Percentiles rank a stretch among this genome's conserved stretches.
Conservation (phyloP, 2,329 filamentous ascomycete species). For the Hawksworthiomyces lignivorus region DNA sequence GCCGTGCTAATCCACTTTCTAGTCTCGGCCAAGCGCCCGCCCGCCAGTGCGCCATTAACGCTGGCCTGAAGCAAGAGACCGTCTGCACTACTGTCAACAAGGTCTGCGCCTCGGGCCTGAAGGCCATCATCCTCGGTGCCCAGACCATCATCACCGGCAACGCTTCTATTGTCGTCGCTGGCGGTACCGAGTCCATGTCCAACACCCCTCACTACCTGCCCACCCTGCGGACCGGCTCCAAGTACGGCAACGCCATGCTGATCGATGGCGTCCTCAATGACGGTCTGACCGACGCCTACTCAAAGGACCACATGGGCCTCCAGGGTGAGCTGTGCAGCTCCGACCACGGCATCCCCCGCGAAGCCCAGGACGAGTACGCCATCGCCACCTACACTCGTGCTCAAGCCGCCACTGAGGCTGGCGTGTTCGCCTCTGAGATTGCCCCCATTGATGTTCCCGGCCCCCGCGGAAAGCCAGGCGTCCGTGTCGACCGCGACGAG, state of each 20-base stretch:
- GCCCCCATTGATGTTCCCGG: conserved; percentile 80
- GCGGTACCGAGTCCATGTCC: conserved; percentile 97
- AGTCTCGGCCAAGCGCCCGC: conserved; percentile 95
- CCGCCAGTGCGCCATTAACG: conserved; percentile 84
- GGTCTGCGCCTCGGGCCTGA: conserved; percentile 92
- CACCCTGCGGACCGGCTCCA: conserved; percentile 75
- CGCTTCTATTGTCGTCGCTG: conserved; percentile 85
- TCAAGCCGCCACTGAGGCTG: conserved; percentile 73
- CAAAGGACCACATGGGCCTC: conserved; percentile 93
- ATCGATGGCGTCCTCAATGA: conserved; percentile 92
- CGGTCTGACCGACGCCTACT: conserved; percentile 86
- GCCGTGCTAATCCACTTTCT: neutral
- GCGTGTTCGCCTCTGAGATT: conserved; percentile 79
- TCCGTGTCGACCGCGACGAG: conserved; percentile 78
- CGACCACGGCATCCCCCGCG: conserved; percentile 73
- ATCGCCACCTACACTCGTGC: conserved; percentile 93
- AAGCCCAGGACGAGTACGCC: conserved; percentile 91
- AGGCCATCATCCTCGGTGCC: conserved; percentile 87
- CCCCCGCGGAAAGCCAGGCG: conserved; percentile 79
- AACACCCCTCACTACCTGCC: conserved; percentile 95
- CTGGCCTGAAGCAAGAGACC: conserved; percentile 71
- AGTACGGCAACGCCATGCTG: conserved; percentile 86
- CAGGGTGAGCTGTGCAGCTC: conserved; percentile 84
- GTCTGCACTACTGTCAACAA: conserved; percentile 96
- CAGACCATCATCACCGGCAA: conserved; percentile 98